These are phyloP conservation scores for Aspergillus ochraceoroseus DNA, from an alignment of 2,329 filamentous ascomycete species.

Conservation along the genomic window DNA sequence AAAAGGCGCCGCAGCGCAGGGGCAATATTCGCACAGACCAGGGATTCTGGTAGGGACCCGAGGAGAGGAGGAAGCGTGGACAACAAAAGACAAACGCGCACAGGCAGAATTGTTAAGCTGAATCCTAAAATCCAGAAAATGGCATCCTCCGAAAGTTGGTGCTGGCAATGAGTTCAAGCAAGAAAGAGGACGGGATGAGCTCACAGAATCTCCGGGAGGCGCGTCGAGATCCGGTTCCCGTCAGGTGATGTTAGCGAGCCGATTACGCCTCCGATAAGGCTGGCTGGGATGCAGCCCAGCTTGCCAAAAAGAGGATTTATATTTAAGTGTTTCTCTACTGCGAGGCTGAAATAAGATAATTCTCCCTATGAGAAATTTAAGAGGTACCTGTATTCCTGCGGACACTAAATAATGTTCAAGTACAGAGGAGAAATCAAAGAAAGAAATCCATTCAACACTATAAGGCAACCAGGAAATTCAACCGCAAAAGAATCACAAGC, in stretches of 20 bases:
- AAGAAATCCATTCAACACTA: slow-evolving; percentile 13
- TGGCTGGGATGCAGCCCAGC: not conserved
- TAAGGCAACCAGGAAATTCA: slow-evolving; percentile 5
- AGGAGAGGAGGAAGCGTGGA: not conserved
- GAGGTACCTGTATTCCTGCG: too few species aligned
- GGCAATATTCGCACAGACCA: slow-evolving; percentile 9
- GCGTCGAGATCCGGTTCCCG: slow-evolving; percentile 29
- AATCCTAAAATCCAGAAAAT: slow-evolving; percentile 6
- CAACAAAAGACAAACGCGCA: not conserved
- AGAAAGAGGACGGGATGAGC: slow-evolving; percentile 26
- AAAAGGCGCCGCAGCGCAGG: slow-evolving; percentile 25
- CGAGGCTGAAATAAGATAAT: too few species aligned
- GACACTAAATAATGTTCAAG: too few species aligned
- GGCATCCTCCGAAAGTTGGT: slow-evolving; percentile 10
- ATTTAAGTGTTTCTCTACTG: too few species aligned
- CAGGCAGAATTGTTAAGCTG: not conserved
- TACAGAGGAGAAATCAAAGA: too few species aligned
- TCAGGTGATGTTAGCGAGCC: slow-evolving; percentile 28
- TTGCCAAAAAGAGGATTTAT: not conserved
- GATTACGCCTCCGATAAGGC: slow-evolving; percentile 18
- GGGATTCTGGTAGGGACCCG: not conserved
- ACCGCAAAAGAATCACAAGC: slow-evolving; percentile 13
- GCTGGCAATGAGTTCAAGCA: slow-evolving; percentile 25
- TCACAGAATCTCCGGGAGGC: slow-evolving; percentile 26
- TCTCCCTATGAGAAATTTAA: not conserved